Conservation (phyloP, 805 yeast species). For the Citeromyces matritensis region DNA sequence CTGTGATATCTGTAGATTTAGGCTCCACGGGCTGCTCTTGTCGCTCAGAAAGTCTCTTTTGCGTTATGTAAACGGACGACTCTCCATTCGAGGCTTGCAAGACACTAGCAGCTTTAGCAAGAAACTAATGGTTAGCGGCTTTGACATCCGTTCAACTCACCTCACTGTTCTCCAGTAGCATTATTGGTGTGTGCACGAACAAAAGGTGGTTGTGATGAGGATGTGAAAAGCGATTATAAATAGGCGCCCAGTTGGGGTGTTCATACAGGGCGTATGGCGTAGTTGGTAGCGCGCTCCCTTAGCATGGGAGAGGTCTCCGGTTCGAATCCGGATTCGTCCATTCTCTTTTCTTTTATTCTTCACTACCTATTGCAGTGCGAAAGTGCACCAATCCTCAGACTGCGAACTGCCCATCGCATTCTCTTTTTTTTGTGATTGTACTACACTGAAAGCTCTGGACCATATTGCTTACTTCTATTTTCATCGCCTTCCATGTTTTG, state of each 20-base stretch:
- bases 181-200: not conserved
- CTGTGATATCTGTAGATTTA: conserved; percentile 4
- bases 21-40: conserved; percentile 7
- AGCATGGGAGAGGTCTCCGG: conserved; percentile 77
- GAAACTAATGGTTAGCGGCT: conserved; percentile 8
- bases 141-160: conserved; percentile 1
- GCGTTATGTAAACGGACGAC: conserved; percentile 44
- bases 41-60: conserved; percentile 28
- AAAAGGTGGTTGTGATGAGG: not conserved
- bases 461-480: too few species aligned
- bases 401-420: too few species aligned
- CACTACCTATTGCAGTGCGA: not conserved
- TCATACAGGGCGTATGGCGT: conserved; percentile 57
- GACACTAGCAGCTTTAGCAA: conserved; percentile 8
- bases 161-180: not conserved
- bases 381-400: too few species aligned
- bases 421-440: too few species aligned
- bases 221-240: not conserved
- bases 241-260: too few species aligned
- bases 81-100: conserved; percentile 11
- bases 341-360: conserved; percentile 10
- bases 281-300: conserved; percentile 77
- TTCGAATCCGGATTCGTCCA: conserved; percentile 73
- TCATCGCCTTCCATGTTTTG: too few species aligned
- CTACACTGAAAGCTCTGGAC: too few species aligned